These are phyloP conservation scores for Pouteria campechiana DNA, from an alignment of 179 eudicot genomes.

Conservation along the genomic window DNA sequence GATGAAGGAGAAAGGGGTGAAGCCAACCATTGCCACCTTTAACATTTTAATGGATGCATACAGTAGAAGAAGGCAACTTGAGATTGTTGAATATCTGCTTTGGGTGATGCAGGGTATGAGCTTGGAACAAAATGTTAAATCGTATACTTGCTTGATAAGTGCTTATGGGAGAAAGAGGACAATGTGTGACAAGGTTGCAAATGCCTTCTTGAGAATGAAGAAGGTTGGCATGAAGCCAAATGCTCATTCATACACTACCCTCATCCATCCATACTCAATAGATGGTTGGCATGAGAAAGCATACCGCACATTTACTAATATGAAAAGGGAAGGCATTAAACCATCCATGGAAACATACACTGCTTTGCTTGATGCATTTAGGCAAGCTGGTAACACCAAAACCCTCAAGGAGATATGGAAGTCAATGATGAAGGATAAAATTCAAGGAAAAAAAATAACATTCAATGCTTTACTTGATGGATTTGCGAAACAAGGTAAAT, in stretches of 20 bases:
- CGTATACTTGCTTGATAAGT: constrained; percentile 79
- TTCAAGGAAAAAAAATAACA: constrained; percentile 73
- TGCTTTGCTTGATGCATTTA: constrained; percentile 75
- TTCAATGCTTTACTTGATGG: constrained; percentile 86
- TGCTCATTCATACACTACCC: constrained; percentile 84
- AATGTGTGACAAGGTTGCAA: constrained; percentile 86
- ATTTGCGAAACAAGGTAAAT: constrained; percentile 93
- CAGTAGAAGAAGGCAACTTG: constrained; percentile 87
- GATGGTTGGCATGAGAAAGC: constrained; percentile 92
- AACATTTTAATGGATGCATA: constrained; percentile 86
- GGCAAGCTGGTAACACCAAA: constrained; percentile 81
- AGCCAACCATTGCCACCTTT: constrained; percentile 57
- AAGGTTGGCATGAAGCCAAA: constrained; percentile 69
- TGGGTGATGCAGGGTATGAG: constrained; percentile 55
- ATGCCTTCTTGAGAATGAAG: constrained; percentile 86
- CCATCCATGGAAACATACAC: constrained; percentile 89
- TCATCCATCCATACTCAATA: constrained; percentile 78
- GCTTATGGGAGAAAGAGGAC: constrained; percentile 80
- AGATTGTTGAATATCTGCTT: constrained; percentile 65
- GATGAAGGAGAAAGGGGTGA: constrained; percentile 56
- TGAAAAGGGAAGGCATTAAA: constrained; percentile 62
- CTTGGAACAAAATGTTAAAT: constrained; percentile 56
- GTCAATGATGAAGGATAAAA: constrained; percentile 59
- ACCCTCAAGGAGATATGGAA: constrained; percentile 79
- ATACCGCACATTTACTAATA: constrained; percentile 52